Evolutionary conservation across 2,329 filamentous ascomycete species (phyloP).

Genomic region (Verticillium albo-atrum): DNA sequence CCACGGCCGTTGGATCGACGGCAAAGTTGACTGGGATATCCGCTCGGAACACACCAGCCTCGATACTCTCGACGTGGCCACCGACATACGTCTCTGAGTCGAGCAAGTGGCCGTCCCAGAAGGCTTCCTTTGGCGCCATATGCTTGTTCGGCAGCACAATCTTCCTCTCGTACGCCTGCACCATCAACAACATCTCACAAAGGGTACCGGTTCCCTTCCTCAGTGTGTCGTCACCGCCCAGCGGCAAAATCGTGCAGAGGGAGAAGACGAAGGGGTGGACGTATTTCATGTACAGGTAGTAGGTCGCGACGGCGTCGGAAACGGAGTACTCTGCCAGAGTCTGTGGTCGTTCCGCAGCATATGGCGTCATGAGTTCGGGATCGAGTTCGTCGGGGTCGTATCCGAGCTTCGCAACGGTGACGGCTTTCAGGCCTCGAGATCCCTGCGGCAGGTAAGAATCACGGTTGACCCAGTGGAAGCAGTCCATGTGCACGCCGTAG

Average conservation of each 20-base stretch:
- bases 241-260: slow-evolving; percentile 89
- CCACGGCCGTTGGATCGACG: slow-evolving; percentile 82
- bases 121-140: slow-evolving; percentile 81
- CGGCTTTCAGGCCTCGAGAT: slow-evolving; percentile 93
- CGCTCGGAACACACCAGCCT: slow-evolving; percentile 92
- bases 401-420: slow-evolving; percentile 94
- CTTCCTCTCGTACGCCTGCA: slow-evolving; percentile 87
- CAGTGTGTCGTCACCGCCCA: slow-evolving; percentile 87
- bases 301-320: slow-evolving; percentile 96
- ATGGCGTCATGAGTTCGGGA: slow-evolving; percentile 93
- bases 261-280: slow-evolving; percentile 99
- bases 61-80: slow-evolving; percentile 98
- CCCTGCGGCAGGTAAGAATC: slow-evolving; percentile 97
- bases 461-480: slow-evolving; percentile 97
- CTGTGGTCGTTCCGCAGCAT: slow-evolving; percentile 85
- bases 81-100: slow-evolving; percentile 98
- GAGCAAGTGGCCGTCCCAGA: slow-evolving; percentile 93
- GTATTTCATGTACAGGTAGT: slow-evolving; percentile 99
- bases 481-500: slow-evolving; percentile 98
- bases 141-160: slow-evolving; percentile 98
- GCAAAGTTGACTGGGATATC: slow-evolving; percentile 95
- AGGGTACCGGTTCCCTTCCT: slow-evolving; percentile 96
- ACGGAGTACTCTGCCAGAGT: slow-evolving; percentile 97
- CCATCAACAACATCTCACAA: slow-evolving; percentile 99
- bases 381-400: slow-evolving; percentile 98